Evolutionary conservation across 768 basidiomycete species (phyloP).

Genomic region (Hemileccinum rubropunctum): DNA sequence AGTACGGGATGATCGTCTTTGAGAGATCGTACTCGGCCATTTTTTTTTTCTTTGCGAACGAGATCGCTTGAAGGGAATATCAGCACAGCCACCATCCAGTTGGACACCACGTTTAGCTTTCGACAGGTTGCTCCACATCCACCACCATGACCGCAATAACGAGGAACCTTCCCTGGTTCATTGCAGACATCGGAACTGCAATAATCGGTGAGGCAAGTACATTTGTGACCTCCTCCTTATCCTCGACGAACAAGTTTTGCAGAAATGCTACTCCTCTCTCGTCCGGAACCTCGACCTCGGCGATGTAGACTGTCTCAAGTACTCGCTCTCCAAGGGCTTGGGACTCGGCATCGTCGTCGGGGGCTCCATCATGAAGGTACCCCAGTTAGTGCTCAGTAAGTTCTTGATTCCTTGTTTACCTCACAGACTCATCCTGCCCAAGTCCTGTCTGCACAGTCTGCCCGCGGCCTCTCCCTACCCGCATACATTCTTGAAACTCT

Average conservation of each 20-base stretch:
- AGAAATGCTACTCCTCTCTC: slow-evolving; percentile 91
- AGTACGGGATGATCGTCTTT: slow-evolving; percentile 83
- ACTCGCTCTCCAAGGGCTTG: slow-evolving; percentile 87
- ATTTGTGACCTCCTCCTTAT: background rate
- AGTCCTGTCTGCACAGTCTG: slow-evolving; percentile 75
- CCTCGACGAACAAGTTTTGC: slow-evolving; percentile 1
- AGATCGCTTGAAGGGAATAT: slow-evolving; percentile 5
- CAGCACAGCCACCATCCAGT: slow-evolving; percentile 23
- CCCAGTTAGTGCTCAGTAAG: slow-evolving; percentile 85
- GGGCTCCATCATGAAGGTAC: slow-evolving; percentile 94
- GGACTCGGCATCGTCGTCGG: slow-evolving; percentile 92
- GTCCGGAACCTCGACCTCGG: slow-evolving; percentile 79
- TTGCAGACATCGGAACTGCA: slow-evolving; percentile 76
- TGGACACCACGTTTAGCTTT: slow-evolving; percentile 2
- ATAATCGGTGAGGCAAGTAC: slow-evolving; percentile 73
- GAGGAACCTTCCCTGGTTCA: slow-evolving; percentile 79
- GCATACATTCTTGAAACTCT: slow-evolving; percentile 91
- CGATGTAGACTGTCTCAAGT: slow-evolving; percentile 85
- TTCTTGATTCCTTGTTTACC: background rate
- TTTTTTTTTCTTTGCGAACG: slow-evolving; percentile 25
- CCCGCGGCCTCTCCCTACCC: slow-evolving; percentile 81
- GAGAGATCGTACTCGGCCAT: slow-evolving; percentile 94
- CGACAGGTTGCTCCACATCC: slow-evolving; percentile 9
- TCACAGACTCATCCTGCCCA: background rate
- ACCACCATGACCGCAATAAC: slow-evolving; percentile 71